A percentile compares a stretch with the other conserved stretches of the same genome.
phyloP scores from a whole-genome alignment of 106 monocot genomes.

The Phalaenopsis equestris region DNA sequence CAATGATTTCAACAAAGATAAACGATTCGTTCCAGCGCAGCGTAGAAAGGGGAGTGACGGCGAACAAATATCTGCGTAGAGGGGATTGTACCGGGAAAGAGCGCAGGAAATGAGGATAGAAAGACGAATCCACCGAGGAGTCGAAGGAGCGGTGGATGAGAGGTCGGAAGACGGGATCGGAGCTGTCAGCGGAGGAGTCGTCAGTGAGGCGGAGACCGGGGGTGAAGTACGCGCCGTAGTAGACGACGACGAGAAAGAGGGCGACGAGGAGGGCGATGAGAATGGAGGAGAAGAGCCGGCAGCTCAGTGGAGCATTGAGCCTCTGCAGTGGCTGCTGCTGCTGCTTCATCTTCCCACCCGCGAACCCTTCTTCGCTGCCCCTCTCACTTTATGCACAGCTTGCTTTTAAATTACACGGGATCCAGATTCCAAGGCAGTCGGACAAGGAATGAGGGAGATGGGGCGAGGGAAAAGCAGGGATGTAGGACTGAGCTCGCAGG shows the following conservation, averaged over 20 bases:
- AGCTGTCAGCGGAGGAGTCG: constrained; percentile 1
- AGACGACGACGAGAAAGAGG: constrained; percentile 64
- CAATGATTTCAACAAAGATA: background rate
- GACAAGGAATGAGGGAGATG: no score
- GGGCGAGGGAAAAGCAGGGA: no score
- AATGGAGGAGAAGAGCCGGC: constrained; percentile 44
- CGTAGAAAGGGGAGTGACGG: background rate
- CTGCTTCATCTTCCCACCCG: constrained; percentile 1
- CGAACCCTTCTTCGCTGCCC: background rate
- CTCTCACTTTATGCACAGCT: background rate
- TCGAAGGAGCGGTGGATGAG: constrained; percentile 5
- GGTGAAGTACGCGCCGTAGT: constrained; percentile 71
- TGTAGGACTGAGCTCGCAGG: no score
- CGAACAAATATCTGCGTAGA: background rate
- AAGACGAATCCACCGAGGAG: background rate
- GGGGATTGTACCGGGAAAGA: constrained; percentile 44
- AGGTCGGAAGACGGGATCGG: constrained; percentile 9
- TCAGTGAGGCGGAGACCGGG: constrained; percentile 28
- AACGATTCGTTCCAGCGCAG: no score
- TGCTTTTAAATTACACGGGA: no score
- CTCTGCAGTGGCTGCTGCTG: background rate
- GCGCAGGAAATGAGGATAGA: constrained; percentile 15
- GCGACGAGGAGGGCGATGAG: constrained; percentile 41
- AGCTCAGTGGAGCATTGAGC: constrained; percentile 8
- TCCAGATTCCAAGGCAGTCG: no score